Conservation (phyloP, 2,329 filamentous ascomycete species). For the Cladosporium sp. region DNA sequence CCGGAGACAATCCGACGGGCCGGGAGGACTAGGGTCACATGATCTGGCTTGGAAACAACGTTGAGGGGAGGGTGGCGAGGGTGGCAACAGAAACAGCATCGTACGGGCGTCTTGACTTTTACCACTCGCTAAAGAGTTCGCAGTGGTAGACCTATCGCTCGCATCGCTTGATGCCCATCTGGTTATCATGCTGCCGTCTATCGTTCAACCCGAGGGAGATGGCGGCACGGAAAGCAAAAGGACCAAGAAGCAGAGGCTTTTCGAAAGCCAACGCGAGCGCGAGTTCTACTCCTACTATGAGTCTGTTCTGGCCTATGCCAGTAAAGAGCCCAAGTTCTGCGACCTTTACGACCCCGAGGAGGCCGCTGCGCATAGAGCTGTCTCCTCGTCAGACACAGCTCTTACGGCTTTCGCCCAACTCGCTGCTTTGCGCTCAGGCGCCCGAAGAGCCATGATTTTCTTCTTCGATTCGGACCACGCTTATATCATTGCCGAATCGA, state of each 20-base stretch:
- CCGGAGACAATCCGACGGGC: no score
- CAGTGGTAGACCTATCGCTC: no score
- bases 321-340: slow-evolving; percentile 20
- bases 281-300: slow-evolving; percentile 31
- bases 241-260: slow-evolving; percentile 10
- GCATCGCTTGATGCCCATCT: no score
- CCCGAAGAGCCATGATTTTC: slow-evolving; percentile 49
- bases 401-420: slow-evolving; percentile 50
- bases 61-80: no score
- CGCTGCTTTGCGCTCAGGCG: slow-evolving; percentile 44
- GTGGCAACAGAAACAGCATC: no score
- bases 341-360: slow-evolving; percentile 22
- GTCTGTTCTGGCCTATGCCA: slow-evolving; percentile 1
- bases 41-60: no score
- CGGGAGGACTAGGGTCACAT: no score
- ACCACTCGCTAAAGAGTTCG: no score
- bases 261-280: slow-evolving; percentile 26
- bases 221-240: neutral
- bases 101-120: no score
- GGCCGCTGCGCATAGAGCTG: slow-evolving; percentile 21
- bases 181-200: no score
- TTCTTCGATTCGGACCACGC: slow-evolving; percentile 47
- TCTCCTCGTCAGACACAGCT: slow-evolving; percentile 31
- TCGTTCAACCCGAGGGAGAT: neutral
- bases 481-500: slow-evolving; percentile 52